Conservation (phyloP, 1,284 basidiomycete genomes). For the Ceratobasidium sp. region DNA sequence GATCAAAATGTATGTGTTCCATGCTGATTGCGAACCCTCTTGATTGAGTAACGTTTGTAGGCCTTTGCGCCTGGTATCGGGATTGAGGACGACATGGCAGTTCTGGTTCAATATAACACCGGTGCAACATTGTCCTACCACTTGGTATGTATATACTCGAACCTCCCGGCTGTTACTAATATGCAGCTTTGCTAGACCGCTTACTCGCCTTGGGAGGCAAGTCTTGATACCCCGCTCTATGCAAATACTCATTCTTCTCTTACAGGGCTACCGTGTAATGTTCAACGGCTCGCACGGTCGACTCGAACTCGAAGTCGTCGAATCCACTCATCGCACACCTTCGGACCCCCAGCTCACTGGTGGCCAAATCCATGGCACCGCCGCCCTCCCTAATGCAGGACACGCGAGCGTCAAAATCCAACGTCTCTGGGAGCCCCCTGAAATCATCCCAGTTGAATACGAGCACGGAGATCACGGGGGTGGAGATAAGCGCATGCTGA, state of each 20-base stretch:
- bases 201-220: conserved; percentile 60
- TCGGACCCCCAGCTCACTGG: conserved; percentile 56
- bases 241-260: background rate
- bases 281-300: conserved; percentile 69
- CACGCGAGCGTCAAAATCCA: conserved; percentile 64
- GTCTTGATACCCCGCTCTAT: too few species aligned
- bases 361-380: conserved; percentile 63
- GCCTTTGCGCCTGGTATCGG: conserved; percentile 67
- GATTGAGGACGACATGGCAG: conserved; percentile 70
- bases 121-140: conserved; percentile 70
- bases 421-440: conserved; percentile 63
- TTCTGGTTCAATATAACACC: conserved; percentile 65
- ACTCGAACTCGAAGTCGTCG: conserved; percentile 68
- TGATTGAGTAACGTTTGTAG: conserved; percentile 50
- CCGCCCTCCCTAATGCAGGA: conserved; percentile 64
- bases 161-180: conserved; percentile 27
- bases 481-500: conserved; percentile 67
- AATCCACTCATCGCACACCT: conserved; percentile 60
- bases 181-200: conserved; percentile 54
- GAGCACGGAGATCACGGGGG: conserved; percentile 67
- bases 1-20: conserved; percentile 59
- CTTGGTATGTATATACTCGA: conserved; percentile 54
- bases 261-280: conserved; percentile 66
- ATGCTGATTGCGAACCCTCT: background rate
- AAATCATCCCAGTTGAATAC: conserved; percentile 61